Percentiles rank a stretch among this genome's conserved stretches.
These are phyloP conservation scores for Candida dubliniensis DNA, from an alignment of 1,139 yeast species.

Conservation along the genomic window DNA sequence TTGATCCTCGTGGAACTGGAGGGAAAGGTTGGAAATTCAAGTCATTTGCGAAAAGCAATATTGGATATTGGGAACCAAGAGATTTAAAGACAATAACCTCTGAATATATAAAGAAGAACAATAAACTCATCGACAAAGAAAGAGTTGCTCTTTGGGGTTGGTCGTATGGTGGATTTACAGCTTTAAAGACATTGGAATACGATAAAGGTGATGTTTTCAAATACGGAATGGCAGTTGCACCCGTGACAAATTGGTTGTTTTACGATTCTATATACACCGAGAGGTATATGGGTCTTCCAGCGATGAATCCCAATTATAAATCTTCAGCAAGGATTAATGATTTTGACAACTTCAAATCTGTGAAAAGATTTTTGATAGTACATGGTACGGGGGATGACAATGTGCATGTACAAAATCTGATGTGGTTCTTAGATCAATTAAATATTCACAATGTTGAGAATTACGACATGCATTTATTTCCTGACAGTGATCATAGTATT, in stretches of 20 bases:
- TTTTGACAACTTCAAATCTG: slow-evolving; percentile 44
- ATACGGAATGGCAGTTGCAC: slow-evolving; percentile 81
- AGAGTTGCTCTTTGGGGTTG: slow-evolving; percentile 89
- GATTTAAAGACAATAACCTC: slow-evolving; percentile 73
- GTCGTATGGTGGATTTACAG: slow-evolving; percentile 81
- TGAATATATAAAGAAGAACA: slow-evolving; percentile 53
- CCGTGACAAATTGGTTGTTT: slow-evolving; percentile 75
- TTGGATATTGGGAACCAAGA: slow-evolving; percentile 87
- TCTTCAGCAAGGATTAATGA: slow-evolving; percentile 48
- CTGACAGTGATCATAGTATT: slow-evolving; percentile 90
- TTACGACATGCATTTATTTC: slow-evolving; percentile 87
- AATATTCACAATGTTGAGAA: slow-evolving; percentile 66
- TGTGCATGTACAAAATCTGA: slow-evolving; percentile 88
- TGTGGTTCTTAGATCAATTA: slow-evolving; percentile 69
- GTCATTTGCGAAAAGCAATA: slow-evolving; percentile 61
- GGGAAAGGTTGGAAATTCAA: slow-evolving; percentile 80
- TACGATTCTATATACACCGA: slow-evolving; percentile 85
- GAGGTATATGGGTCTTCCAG: slow-evolving; percentile 78
- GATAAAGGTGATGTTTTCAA: slow-evolving; percentile 63
- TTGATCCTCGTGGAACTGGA: slow-evolving; percentile 96
- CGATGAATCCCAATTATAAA: slow-evolving; percentile 50
- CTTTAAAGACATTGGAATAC: slow-evolving; percentile 67
- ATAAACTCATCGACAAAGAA: slow-evolving; percentile 55
- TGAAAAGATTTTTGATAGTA: slow-evolving; percentile 71
- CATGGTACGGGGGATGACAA: slow-evolving; percentile 98